Evolutionary conservation across 2,329 filamentous ascomycete species (phyloP).

Genomic region (Lasiodiplodia hormozganensis): DNA sequence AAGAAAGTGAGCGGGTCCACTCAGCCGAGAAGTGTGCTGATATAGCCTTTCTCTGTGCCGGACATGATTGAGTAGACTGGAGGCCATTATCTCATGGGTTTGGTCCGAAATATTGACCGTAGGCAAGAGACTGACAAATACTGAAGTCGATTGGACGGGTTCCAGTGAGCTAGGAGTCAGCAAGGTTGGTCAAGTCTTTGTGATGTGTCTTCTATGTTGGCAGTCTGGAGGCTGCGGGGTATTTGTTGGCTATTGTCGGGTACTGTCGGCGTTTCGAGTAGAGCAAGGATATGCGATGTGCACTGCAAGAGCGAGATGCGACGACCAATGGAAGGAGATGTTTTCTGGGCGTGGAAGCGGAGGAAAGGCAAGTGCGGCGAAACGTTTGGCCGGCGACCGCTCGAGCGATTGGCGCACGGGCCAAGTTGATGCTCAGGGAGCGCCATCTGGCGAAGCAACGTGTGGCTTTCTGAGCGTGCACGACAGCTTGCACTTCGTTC

Average conservation of each 20-base stretch:
- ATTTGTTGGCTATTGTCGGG: no score
- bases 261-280: background rate
- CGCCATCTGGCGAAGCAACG: constrained; percentile 8
- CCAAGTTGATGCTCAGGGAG: constrained; percentile 10
- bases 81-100: background rate
- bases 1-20: background rate
- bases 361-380: background rate
- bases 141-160: background rate
- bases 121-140: background rate
- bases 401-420: background rate
- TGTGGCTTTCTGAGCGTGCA: constrained; percentile 17
- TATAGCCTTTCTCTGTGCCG: background rate
- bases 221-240: no score
- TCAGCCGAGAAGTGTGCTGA: background rate
- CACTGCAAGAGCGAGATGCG: background rate
- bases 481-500: background rate
- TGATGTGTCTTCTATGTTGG: no score
- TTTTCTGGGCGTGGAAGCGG: background rate
- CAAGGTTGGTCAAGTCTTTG: no score
- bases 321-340: background rate
- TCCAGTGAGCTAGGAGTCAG: background rate
- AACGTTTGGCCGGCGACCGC: background rate
- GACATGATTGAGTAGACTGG: background rate
- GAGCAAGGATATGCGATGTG: background rate
- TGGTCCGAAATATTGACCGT: background rate